Evolutionary conservation across 805 yeast genomes (phyloP), one percentile per base, ranked within the genome.

Genomic region (Wickerhamiella galacta): DNA sequence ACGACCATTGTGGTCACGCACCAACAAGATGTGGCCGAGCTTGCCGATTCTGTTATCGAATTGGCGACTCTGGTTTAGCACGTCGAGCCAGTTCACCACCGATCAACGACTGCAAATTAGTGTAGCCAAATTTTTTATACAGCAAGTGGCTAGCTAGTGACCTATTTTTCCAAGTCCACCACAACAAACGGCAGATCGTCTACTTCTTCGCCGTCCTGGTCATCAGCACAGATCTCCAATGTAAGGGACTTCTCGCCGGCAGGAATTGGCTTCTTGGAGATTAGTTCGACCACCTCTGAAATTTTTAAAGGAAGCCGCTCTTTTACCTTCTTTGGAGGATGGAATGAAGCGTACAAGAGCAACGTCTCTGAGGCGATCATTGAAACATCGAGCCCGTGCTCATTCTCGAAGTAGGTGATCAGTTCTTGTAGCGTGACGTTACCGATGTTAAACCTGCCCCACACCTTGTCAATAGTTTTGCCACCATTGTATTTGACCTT

Each of bases 341-440:
- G 79, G 64, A 90, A 90, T 3, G 85, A 75, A 2, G 96, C 96
- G 52, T 80, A 90, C 45, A 90, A 64, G 42, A 90, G 63, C 2
- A 93, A 75, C 26, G 80, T 93, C 35, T 85, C 95, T 48, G 80
- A 73, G 0, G 95, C 81, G 42, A 90, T 61, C 98, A 90, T 90
- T 12, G 90, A 67, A 34, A 90, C 71, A 43, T 75, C 83, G 40
- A 90, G 66, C 1, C 92, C 93, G 57, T 90, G 93, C 34, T 80
- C 64, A 38, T 72, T 62, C 52, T 78, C 66, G 57, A 90, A 90
- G 46, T 75, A 64, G 37, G 74, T 76, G 37, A 87, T 56, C 39
- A 85, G 63, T 41, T 75, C 73, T 48, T 70, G 69, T 44, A 85
- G 66, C 9, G 90, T 80, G 48, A 85, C 75, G 26, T 46, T 49